These are phyloP conservation scores for Tetrapyrgos nigripes DNA, from an alignment of 1,284 basidiomycete genomes.

Conservation along the genomic window DNA sequence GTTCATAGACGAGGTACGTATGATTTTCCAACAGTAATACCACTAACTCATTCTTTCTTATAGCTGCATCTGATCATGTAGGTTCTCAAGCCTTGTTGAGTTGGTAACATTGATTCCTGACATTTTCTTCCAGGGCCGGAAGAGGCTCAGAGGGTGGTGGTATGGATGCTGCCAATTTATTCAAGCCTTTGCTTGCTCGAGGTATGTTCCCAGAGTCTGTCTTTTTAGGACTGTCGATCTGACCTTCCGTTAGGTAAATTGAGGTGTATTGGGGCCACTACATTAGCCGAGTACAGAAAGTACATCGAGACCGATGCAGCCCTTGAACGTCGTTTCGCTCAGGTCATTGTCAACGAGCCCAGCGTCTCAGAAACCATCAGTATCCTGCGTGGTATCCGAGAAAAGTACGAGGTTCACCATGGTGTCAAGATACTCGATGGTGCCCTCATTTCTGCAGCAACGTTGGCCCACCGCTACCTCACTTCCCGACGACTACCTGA, in stretches of 20 bases:
- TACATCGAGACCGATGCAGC: slow-evolving; percentile 97
- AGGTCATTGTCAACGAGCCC: slow-evolving; percentile 94
- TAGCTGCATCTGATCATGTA: too few relatives aligned
- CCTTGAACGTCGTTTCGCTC: slow-evolving; percentile 93
- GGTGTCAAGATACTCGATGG: slow-evolving; percentile 92
- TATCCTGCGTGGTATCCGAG: slow-evolving; percentile 88
- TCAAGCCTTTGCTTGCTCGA: slow-evolving; percentile 90
- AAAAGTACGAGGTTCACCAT: slow-evolving; percentile 80
- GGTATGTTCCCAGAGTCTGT: slow-evolving; percentile 67
- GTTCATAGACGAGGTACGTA: slow-evolving; percentile 95
- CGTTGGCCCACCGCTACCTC: slow-evolving; percentile 94
- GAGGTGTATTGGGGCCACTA: slow-evolving; percentile 92
- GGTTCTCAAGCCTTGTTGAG: too few relatives aligned
- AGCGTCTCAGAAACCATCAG: slow-evolving; percentile 90
- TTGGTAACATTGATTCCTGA: too few relatives aligned
- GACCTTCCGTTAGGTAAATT: slow-evolving; percentile 55
- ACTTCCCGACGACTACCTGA: slow-evolving; percentile 88
- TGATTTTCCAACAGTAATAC: too few relatives aligned
- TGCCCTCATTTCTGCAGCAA: slow-evolving; percentile 90
- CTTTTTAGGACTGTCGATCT: background rate
- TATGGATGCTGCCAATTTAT: slow-evolving; percentile 88
- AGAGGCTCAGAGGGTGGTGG: slow-evolving; percentile 77
- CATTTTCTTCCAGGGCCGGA: slow-evolving; percentile 91
- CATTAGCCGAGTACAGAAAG: slow-evolving; percentile 92
- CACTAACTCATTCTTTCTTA: too few relatives aligned